Evolutionary conservation across 768 basidiomycete genomes (phyloP), one percentile per base, ranked within the genome.

Genomic region (Hericium alpestre): DNA sequence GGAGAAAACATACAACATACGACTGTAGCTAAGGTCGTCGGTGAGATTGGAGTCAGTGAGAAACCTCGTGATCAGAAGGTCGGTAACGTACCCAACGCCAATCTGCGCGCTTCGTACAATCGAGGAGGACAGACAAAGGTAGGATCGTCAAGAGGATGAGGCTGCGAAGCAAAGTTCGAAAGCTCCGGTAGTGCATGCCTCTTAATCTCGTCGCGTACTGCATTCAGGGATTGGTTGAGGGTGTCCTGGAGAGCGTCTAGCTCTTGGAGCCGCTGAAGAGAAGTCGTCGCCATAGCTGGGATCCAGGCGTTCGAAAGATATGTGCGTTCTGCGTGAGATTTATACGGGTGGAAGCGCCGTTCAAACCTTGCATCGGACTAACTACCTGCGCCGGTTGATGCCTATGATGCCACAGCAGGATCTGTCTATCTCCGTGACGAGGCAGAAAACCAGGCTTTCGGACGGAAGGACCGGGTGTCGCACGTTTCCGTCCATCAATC

Each of bases 201-300:
- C 23, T 37, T 38, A 13, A 56, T 51, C 56, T 56, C 56, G 5
- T 51, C 56, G 20, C 56, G 56, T 15, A 64, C 38, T 40, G 53
- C 61, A 61, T 38, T 54, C 49, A 40, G 56, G 38, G 56, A 63
- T 60, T 8, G 62, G 61, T 56, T 66, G 63, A 39, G 60, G 51
- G 32, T 61, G 38, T 22, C 63, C 63, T 20, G 67, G 63, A 54
- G 46, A 57, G 63, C 41, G 40, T 51, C 51, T 16, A 55, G 40
- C 48, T 49, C 50, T 7, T 37, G 37, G 27, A 56, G 18, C 43
- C 20, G 43, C 16, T 46, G 43, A 3, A 46, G 43, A 20, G 43
- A 18, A n/a, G n/a, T 15, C 43, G 43, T 20, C 43, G 15, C 20
- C 43, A 46, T 46, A 20, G 43, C 20, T 15, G 20, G 16, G 43